Conservation (phyloP, 805 yeast genomes). For the Lachancea dasiensis region DNA sequence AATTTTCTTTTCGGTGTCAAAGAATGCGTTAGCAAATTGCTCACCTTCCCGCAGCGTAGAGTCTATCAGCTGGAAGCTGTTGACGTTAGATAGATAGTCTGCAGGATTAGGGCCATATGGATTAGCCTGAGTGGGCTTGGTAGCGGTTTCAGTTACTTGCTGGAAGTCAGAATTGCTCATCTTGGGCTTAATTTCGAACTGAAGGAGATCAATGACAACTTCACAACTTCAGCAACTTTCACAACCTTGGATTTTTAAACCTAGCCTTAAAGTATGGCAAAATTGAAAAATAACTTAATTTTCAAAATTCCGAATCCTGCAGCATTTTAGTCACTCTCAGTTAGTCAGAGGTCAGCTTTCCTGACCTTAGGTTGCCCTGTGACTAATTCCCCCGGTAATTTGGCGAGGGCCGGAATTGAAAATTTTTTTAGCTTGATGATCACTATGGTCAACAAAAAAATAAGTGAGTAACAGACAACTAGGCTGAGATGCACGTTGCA, state of each 20-base stretch:
- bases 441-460: too few species aligned
- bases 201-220: too few species aligned
- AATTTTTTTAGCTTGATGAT: too few species aligned
- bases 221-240: too few species aligned
- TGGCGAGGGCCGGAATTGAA: too few species aligned
- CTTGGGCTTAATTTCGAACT: too few species aligned
- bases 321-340: neutral
- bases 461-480: neutral
- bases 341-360: too few species aligned
- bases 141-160: slow-evolving; percentile 41
- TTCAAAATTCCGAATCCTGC: neutral
- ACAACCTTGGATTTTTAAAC: neutral
- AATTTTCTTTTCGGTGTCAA: slow-evolving; percentile 88
- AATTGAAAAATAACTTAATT: neutral
- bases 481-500: neutral
- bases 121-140: slow-evolving; percentile 41
- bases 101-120: slow-evolving; percentile 97
- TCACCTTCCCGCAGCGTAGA: slow-evolving; percentile 97
- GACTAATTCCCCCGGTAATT: too few species aligned
- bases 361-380: too few species aligned
- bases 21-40: slow-evolving; percentile 96
- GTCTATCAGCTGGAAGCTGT: slow-evolving; percentile 85
- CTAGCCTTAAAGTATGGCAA: neutral
- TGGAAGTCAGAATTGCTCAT: slow-evolving; percentile 30
- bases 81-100: slow-evolving; percentile 85